Conservation (phyloP, 2,329 filamentous ascomycete species). For the Stagonosporopsis cucurbitacearum region DNA sequence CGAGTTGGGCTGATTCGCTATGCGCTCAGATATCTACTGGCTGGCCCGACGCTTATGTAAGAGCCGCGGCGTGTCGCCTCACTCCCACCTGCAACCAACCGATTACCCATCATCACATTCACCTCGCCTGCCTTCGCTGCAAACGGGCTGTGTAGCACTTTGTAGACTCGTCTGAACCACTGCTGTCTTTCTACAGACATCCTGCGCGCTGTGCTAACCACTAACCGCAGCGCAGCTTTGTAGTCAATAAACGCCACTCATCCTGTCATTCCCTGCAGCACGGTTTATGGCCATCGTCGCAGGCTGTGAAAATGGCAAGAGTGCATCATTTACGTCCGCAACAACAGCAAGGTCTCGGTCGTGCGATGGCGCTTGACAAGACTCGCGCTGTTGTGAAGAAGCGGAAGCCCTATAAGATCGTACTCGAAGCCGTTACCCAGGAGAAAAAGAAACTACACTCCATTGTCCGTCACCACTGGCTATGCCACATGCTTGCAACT, state of each 20-base stretch:
- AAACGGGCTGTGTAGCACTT: slow-evolving; percentile 30
- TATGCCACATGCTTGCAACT: slow-evolving; percentile 30
- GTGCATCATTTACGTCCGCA: slow-evolving; percentile 32
- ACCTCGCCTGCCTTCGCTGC: slow-evolving; percentile 29
- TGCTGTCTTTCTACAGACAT: slow-evolving; percentile 22
- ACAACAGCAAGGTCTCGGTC: slow-evolving; percentile 27
- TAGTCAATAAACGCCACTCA: slow-evolving; percentile 13
- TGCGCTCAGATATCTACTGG: slow-evolving; percentile 15
- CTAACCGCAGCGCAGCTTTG: slow-evolving; percentile 21
- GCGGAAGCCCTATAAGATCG: slow-evolving; percentile 62
- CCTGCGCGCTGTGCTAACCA: slow-evolving; percentile 23
- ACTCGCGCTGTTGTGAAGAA: slow-evolving; percentile 33
- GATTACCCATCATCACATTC: slow-evolving; percentile 18
- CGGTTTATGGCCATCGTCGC: slow-evolving; percentile 22
- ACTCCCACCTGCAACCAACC: slow-evolving; percentile 8
- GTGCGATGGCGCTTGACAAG: slow-evolving; percentile 29
- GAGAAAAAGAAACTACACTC: slow-evolving; percentile 67
- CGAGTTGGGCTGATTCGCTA: slow-evolving; percentile 7
- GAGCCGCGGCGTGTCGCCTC: slow-evolving; percentile 7
- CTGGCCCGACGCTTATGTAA: slow-evolving; percentile 4
- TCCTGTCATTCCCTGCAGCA: slow-evolving; percentile 11
- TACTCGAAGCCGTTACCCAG: slow-evolving; percentile 64
- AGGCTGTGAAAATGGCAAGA: slow-evolving; percentile 34
- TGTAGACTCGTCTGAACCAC: slow-evolving; percentile 22
- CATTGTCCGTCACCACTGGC: slow-evolving; percentile 46